Base-by-base conservation (phyloP, 352 stramenopile genomes). In the Globisporangium uncinulatum region DNA sequence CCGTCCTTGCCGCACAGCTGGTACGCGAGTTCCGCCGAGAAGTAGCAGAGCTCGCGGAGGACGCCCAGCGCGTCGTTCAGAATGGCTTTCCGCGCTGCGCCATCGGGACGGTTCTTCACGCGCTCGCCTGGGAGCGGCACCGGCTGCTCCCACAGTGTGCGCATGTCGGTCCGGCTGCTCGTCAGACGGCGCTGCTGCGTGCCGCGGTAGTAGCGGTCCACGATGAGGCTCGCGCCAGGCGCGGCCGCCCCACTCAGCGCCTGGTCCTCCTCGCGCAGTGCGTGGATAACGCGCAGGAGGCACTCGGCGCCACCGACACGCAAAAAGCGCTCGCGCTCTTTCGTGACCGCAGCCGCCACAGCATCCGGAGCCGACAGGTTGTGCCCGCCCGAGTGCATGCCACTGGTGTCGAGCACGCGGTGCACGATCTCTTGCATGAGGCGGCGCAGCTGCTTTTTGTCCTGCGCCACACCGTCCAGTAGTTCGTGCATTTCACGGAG, bases 31-130 rank as follows among this genome's bases (percentile, higher is more conserved):
- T 66, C 70, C 3, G 80, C 66, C 6, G 86, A 89, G 54, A 92
- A 84, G 63, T 93, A 94, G 68, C 79, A 89, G 21, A 96, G 69
- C 44, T 95, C 85, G 11, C 86, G 66, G 43, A 96, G 63, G 20
- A 95, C 76, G 0, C 69, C 75, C 81, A 91, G 86, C n/a, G 76
- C 76, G 63, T 89, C 77, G 55, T 91, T 87, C 39, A 90, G 58
- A 43, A 82, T 76, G 50, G 71, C 67, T 56, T 81, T 81, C 24
- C 74, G 61, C 46, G 80, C 61, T n/a, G 66, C 66, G 37, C 69
- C 66, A 53, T 88, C 76, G 5, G 66, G 69, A 15, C 73, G 67
- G 29, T 61, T 74, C 68, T 86, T 87, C 17, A 49, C 43, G 19
- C 55, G 46, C 3, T 66, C 61, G 20, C 76, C 45, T 9, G 58